Conservation (phyloP, 2,329 filamentous ascomycete genomes). For the Zymoseptoria passerinii region DNA sequence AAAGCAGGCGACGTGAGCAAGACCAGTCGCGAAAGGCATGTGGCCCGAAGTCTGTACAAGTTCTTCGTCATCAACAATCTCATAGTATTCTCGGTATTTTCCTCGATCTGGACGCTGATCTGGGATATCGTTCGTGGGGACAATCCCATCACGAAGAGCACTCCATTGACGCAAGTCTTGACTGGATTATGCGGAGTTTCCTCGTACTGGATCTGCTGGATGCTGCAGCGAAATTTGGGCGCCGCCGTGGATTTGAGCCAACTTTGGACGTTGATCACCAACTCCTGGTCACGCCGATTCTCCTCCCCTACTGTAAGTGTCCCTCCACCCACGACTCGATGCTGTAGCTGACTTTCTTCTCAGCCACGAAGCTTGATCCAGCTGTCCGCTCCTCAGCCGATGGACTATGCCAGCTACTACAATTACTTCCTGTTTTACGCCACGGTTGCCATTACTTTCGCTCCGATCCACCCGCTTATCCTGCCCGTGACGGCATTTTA, state of each 20-base stretch:
- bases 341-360: neutral
- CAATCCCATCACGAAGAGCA: slow-evolving; percentile 49
- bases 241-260: slow-evolving; percentile 92
- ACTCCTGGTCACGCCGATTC: slow-evolving; percentile 78
- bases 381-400: slow-evolving; percentile 80
- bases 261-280: slow-evolving; percentile 71
- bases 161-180: slow-evolving; percentile 59
- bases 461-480: slow-evolving; percentile 76
- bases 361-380: slow-evolving; percentile 81
- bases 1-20: slow-evolving; percentile 84
- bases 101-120: slow-evolving; percentile 68
- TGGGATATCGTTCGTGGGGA: slow-evolving; percentile 48
- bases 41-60: slow-evolving; percentile 79
- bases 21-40: slow-evolving; percentile 83
- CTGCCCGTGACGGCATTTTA: slow-evolving; percentile 81
- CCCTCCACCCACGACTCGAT: neutral
- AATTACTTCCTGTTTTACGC: slow-evolving; percentile 96
- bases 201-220: slow-evolving; percentile 88
- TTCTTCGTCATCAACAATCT: slow-evolving; percentile 99
- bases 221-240: slow-evolving; percentile 85
- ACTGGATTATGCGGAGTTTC: slow-evolving; percentile 72
- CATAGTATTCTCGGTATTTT: slow-evolving; percentile 87
- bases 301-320: slow-evolving; percentile 58
- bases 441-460: slow-evolving; percentile 79
- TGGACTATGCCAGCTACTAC: slow-evolving; percentile 95